Percentiles rank a stretch among this genome's conserved stretches.
These are phyloP conservation scores for Penicillium tannophilum DNA, from an alignment of 495 filamentous ascomycete genomes.

Conservation along the genomic window DNA sequence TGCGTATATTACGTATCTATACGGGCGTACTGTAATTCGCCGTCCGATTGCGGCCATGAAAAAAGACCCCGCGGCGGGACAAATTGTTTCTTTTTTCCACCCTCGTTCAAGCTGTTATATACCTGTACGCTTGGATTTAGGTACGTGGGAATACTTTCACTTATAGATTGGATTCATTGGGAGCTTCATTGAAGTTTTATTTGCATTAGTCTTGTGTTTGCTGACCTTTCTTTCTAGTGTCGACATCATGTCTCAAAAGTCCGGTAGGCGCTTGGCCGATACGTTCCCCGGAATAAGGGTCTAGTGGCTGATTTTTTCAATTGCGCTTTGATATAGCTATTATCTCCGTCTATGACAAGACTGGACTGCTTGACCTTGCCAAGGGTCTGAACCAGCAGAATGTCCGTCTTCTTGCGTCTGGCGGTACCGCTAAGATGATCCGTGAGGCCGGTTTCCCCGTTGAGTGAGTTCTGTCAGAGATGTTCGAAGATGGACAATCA, in stretches of 20 bases:
- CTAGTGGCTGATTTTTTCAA: constrained; percentile 16
- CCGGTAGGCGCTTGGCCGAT: constrained; percentile 36
- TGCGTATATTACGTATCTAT: constrained; percentile 6
- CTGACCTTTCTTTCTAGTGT: constrained; percentile 24
- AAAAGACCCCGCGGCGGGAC: constrained; percentile 29
- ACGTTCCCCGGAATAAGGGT: constrained; percentile 25
- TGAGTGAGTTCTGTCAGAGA: constrained; percentile 59
- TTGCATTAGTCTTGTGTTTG: neutral
- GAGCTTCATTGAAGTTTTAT: constrained; percentile 6
- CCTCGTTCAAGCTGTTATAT: constrained; percentile 22
- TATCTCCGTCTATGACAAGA: constrained; percentile 98
- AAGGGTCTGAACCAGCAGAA: constrained; percentile 90
- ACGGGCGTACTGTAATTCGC: constrained; percentile 7
- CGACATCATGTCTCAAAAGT: constrained; percentile 48
- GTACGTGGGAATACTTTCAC: constrained; percentile 10
- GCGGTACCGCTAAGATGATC: constrained; percentile 92
- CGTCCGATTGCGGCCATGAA: constrained; percentile 29
- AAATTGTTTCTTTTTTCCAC: constrained; percentile 27
- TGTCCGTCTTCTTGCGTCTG: constrained; percentile 90
- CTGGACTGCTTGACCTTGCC: constrained; percentile 90
- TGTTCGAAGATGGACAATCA: neutral
- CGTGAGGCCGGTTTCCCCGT: constrained; percentile 92
- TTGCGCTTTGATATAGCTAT: constrained; percentile 64
- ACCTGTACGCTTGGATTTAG: constrained; percentile 25
- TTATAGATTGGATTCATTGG: constrained; percentile 7